Evolutionary conservation across 371 early-diverging fungal species (phyloP).

Genomic region (Syncephalis fuscata): DNA sequence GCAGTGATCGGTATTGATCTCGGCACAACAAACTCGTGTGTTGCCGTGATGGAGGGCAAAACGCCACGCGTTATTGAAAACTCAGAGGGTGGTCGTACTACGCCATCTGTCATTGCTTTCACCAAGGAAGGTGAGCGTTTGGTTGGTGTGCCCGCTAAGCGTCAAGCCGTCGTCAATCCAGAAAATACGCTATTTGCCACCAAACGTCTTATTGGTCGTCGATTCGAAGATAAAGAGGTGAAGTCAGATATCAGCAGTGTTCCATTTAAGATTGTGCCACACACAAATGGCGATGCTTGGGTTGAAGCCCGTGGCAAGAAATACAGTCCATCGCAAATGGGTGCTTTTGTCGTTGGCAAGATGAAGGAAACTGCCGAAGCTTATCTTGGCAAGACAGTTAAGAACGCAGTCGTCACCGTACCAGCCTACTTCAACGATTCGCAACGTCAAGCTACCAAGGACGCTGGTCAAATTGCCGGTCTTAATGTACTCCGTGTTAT

Average conservation of each 20-base stretch:
- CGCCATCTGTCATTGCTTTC: conserved; percentile 95
- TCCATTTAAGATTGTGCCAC: conserved; percentile 80
- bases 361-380: conserved; percentile 93
- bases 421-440: conserved; percentile 88
- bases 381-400: conserved; percentile 69
- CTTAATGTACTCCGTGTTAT: conserved; percentile 94
- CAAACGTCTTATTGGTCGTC: conserved; percentile 94
- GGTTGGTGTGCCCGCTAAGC: conserved; percentile 94
- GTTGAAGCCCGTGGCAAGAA: conserved; percentile 80
- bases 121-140: conserved; percentile 81
- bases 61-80: conserved; percentile 94
- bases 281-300: conserved; percentile 97
- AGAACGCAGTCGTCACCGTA: conserved; percentile 84
- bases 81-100: conserved; percentile 90
- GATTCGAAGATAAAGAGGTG: conserved; percentile 73
- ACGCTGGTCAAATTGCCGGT: conserved; percentile 94
- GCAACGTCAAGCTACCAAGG: conserved; percentile 98
- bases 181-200: conserved; percentile 89
- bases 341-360: conserved; percentile 84
- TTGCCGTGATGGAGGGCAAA: conserved; percentile 95
- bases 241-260: conserved; percentile 71
- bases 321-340: conserved; percentile 93
- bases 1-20: conserved; percentile 97
- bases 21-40: conserved; percentile 99
- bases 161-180: conserved; percentile 87